phyloP scores from a whole-genome alignment of 176 grass and related monocot genomes.

The Musa acuminata region DNA sequence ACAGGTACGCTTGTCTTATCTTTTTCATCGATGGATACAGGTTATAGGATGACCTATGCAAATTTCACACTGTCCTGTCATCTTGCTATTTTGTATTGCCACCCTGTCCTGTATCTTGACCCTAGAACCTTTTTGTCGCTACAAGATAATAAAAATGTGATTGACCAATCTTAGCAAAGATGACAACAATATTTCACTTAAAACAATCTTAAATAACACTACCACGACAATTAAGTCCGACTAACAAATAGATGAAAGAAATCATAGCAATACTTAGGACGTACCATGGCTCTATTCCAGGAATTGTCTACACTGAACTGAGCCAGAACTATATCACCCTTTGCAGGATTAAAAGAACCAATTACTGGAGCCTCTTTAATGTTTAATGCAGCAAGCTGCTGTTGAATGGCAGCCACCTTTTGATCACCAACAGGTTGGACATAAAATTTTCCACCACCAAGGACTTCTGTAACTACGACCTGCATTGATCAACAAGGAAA shows the following conservation, averaged over 20 bases:
- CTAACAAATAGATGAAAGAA: background rate
- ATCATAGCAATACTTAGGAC: background rate
- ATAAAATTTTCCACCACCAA: constrained; percentile 92
- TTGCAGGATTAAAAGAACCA: constrained; percentile 86
- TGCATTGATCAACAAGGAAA: constrained; percentile 24
- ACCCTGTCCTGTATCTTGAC: too few relatives aligned
- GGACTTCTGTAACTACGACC: constrained; percentile 79
- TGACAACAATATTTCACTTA: background rate
- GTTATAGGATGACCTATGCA: too few relatives aligned
- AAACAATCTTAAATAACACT: background rate
- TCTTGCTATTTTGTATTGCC: too few relatives aligned
- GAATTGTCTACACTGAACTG: constrained; percentile 88
- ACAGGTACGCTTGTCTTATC: background rate
- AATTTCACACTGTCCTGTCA: too few relatives aligned
- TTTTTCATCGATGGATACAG: background rate
- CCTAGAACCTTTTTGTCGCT: too few relatives aligned
- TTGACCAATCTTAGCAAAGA: too few relatives aligned
- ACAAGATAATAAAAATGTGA: too few relatives aligned
- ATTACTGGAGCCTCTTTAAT: constrained; percentile 74
- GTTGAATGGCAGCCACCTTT: constrained; percentile 68
- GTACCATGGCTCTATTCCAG: constrained; percentile 98
- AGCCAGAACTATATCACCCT: constrained; percentile 78
- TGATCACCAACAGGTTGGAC: constrained; percentile 81
- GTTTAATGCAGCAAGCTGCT: constrained; percentile 70
- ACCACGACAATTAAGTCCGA: background rate